Base-by-base conservation (phyloP, 2,329 filamentous ascomycete species). In the Pyrenophora seminiperda region DNA sequence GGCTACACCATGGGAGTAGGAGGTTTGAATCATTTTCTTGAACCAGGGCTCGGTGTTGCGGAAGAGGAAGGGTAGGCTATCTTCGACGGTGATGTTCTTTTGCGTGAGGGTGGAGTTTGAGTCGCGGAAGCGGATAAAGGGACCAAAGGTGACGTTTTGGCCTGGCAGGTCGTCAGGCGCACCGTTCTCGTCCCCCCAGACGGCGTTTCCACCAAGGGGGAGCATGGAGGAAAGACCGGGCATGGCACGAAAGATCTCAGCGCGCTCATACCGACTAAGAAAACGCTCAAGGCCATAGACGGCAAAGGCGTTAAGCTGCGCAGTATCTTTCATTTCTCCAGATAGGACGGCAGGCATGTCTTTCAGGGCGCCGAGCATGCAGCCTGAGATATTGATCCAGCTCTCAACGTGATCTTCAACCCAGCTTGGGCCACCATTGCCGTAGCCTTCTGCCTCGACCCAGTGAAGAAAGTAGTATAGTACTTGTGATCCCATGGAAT, bases 341-440 rank as follows among this genome's bases (percentile, higher is more conserved):
- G 92, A 97, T 1, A 99, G 79, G 0, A 97, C 83, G 0, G 94
- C 93, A 0, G 94, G 90, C 29, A 97, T 77, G 50, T 89, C 93
- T 76, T 99, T 99, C 50, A 91, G 80, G 2, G 94, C 91, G 11
- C 94, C 94, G 5, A 99, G 85, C 93, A 99, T 97, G 74, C 93
- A 99, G 5, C 94, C 94, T 60, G 89, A 94, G 65, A 99, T 91
- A 71, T 99, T 99, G 77, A 99, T 95, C 92, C 95, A 99, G 2
- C 90, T 89, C 59, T 95, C 94, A 42, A 99, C 80, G 67, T 97
- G 83, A 14, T 82, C 83, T 51, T 99, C 92, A 0, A 99, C 93
- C 94, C 94, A 99, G 44, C 85, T 82, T 30, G 87, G 81, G 1
- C 94, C 93, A 1, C 91, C 93, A 15, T 85, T 84, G 4, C 94